phyloP scores from a whole-genome alignment of 768 basidiomycete genomes.

The Rhizopogon vesiculosus region DNA sequence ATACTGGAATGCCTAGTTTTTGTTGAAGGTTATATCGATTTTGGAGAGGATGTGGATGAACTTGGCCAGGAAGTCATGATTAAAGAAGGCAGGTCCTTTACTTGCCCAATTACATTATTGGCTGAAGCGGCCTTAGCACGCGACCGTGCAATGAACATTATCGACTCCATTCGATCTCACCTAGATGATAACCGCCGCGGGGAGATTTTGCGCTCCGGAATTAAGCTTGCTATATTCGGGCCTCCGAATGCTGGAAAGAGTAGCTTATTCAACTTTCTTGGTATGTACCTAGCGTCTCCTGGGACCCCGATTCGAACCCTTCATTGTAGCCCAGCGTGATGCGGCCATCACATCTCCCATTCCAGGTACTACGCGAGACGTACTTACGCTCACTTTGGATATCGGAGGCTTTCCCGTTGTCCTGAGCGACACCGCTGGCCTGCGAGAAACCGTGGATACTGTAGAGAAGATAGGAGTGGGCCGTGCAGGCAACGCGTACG shows the following conservation, averaged over 20 bases:
- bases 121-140: constrained; percentile 38
- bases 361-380: constrained; percentile 87
- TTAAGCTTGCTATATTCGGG: constrained; percentile 84
- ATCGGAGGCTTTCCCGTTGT: constrained; percentile 83
- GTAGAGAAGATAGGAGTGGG: constrained; percentile 83
- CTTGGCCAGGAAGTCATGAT: constrained; percentile 74
- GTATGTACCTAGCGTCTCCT: constrained; percentile 31
- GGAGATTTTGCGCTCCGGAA: constrained; percentile 79
- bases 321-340: constrained; percentile 64
- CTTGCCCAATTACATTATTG: not conserved
- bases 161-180: constrained; percentile 46
- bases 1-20: constrained; percentile 73
- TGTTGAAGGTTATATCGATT: constrained; percentile 89
- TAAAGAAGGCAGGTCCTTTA: constrained; percentile 49
- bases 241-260: constrained; percentile 96
- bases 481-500: constrained; percentile 65
- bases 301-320: not conserved
- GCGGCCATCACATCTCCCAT: constrained; percentile 87
- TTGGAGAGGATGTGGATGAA: constrained; percentile 82
- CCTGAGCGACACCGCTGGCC: constrained; percentile 82
- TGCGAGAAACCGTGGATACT: constrained; percentile 53
- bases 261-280: constrained; percentile 79
- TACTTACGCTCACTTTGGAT: constrained; percentile 81
- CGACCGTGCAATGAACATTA: constrained; percentile 43
- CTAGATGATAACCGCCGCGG: constrained; percentile 72